These are phyloP conservation scores for Pestalotiopsis sp. DNA, from an alignment of 2,329 filamentous ascomycete species.

Conservation along the genomic window DNA sequence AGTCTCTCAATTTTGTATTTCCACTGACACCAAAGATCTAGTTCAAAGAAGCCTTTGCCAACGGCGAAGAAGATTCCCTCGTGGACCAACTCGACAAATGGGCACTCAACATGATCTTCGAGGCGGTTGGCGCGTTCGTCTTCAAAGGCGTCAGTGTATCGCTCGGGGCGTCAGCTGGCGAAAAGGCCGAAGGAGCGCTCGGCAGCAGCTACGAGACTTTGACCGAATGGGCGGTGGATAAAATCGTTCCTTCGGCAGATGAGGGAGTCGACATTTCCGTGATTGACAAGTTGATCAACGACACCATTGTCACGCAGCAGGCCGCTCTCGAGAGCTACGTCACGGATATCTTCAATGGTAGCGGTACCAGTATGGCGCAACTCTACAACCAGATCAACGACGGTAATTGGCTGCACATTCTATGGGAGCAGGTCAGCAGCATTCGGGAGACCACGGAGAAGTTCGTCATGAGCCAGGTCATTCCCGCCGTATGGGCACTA, in stretches of 20 bases:
- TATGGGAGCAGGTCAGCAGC: not conserved
- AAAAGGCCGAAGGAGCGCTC: not conserved
- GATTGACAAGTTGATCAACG: not conserved
- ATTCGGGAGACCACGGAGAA: not conserved
- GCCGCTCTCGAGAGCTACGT: not conserved
- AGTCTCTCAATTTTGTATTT: no score
- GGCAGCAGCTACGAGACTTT: not conserved
- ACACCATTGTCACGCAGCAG: not conserved
- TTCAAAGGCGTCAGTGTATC: not conserved
- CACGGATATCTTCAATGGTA: not conserved
- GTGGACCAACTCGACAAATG: not conserved
- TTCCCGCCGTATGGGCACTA: not conserved
- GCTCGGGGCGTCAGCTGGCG: not conserved
- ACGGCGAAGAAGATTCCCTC: not conserved
- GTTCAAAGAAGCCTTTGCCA: not conserved
- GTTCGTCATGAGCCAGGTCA: not conserved
- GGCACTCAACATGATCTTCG: not conserved
- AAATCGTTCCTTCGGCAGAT: not conserved
- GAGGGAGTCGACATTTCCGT: not conserved
- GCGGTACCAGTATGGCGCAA: not conserved
- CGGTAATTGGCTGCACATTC: not conserved
- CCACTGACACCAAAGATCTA: not conserved
- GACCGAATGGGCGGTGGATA: not conserved
- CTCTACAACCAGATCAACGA: not conserved
- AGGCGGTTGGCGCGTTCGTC: not conserved